These are phyloP conservation scores for Scleroderma bovista DNA, from an alignment of 768 basidiomycete genomes.

Conservation along the genomic window DNA sequence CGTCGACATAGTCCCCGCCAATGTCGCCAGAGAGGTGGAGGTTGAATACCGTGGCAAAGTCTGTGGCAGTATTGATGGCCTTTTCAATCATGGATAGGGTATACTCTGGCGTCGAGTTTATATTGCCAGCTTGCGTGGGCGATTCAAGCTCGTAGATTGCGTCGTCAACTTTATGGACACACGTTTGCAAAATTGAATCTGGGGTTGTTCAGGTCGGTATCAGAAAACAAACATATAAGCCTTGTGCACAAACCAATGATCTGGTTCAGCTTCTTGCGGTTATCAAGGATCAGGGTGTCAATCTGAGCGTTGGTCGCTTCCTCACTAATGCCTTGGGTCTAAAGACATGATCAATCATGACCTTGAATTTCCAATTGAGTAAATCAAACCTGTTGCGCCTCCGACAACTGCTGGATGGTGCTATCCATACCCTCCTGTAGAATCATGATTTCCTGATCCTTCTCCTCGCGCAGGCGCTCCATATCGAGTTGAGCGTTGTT, in stretches of 20 bases:
- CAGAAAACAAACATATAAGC: background rate
- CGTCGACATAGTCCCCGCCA: constrained; percentile 94
- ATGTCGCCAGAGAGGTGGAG: constrained; percentile 80
- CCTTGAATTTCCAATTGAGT: background rate
- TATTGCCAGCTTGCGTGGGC: constrained; percentile 88
- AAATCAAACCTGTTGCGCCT: constrained; percentile 72
- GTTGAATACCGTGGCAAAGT: constrained; percentile 93
- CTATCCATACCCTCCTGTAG: constrained; percentile 93
- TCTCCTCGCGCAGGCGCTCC: constrained; percentile 85
- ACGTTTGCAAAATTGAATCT: constrained; percentile 97
- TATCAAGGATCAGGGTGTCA: constrained; percentile 92
- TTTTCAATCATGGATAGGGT: constrained; percentile 98
- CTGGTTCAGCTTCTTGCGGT: constrained; percentile 95
- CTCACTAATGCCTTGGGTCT: constrained; percentile 82
- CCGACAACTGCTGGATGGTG: constrained; percentile 82
- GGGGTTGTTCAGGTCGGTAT: constrained; percentile 9
- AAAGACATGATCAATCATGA: constrained; percentile 5
- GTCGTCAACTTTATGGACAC: constrained; percentile 96
- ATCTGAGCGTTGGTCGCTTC: constrained; percentile 96
- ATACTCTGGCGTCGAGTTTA: constrained; percentile 97
- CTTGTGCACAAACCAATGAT: constrained; percentile 70
- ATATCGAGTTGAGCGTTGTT: constrained; percentile 69
- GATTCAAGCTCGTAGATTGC: constrained; percentile 97
- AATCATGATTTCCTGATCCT: constrained; percentile 94
- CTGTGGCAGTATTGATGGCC: constrained; percentile 87